Base-by-base conservation (phyloP, 2,329 filamentous ascomycete genomes). In the Stachybotrys chlorohalonatus region DNA sequence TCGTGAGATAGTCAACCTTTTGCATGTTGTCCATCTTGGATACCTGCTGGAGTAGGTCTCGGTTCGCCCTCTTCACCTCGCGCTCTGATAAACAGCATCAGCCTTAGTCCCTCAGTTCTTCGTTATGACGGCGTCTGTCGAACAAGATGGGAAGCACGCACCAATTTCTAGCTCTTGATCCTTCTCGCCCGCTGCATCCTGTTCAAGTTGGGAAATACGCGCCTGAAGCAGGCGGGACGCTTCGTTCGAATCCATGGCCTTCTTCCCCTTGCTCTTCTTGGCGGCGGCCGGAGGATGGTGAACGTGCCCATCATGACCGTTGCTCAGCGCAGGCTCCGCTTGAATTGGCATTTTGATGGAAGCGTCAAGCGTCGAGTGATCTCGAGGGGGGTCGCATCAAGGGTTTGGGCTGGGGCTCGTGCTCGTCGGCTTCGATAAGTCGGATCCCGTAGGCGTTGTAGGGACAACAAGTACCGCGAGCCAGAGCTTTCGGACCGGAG, bases 91-190 rank as follows among this genome's bases (percentile, higher is more conserved):
- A 24, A 42, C 36, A 13, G 8, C 13, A 13, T 42, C 36, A 59
- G 47, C 49, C 57, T 66, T 65, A 62, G 65, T 63, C 59, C 62
- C 58, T 56, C 52, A 48, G 52, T 24, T 24, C 24, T 24, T 2
- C 24, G 24, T 24, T 24, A 24, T 24, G 24, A 24, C 24, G 24
- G 24, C 24, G 24, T 24, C 24, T 4, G 24, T 24, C 24, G 24
- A 24, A 24, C 24, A 24, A 56, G 49, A 39, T 30, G 31, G 31
- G 53, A 32, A 13, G 49, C 54, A 66, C 85, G 68, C 76, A 95
- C 91, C 90, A 69, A 99, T 96, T 77, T 97, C 94, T 57, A 88
- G 84, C 73, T 96, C 92, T 73, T 96, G 90, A 63, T 95, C 93
- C 72, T 95, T 96, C 69, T 96, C 92, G 56, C 90, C 90, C 11